Conservation (phyloP, 768 basidiomycete species). For the Leucocoprinus leucothites region DNA sequence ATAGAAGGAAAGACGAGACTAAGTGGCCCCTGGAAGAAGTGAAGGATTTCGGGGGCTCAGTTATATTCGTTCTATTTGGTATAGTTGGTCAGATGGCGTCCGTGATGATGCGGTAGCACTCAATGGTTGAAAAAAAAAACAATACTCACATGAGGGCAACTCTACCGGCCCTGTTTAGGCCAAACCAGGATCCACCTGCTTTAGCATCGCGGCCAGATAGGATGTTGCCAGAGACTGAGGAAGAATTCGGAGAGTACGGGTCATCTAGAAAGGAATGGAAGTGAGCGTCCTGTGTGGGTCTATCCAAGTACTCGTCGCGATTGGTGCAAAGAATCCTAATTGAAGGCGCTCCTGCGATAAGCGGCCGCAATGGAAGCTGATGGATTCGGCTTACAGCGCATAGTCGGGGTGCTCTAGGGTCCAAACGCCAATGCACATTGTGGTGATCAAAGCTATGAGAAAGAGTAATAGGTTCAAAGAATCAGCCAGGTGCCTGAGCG, state of each 20-base stretch:
- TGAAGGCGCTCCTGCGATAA: slow-evolving; percentile 3
- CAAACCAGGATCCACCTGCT: slow-evolving; percentile 85
- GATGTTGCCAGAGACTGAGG: slow-evolving; percentile 31
- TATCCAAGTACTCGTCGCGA: slow-evolving; percentile 68
- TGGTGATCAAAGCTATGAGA: not conserved
- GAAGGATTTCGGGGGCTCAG: slow-evolving; percentile 52
- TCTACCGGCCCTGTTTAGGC: slow-evolving; percentile 60
- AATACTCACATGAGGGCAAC: slow-evolving; percentile 69
- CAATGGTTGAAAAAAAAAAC: not conserved
- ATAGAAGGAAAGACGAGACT: slow-evolving; percentile 63
- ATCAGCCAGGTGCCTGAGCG: not conserved
- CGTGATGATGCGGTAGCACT: no score
- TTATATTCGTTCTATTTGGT: slow-evolving; percentile 75
- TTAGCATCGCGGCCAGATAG: slow-evolving; percentile 72
- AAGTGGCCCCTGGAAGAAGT: slow-evolving; percentile 66
- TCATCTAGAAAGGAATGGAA: slow-evolving; percentile 62
- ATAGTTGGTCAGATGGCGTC: slow-evolving; percentile 10
- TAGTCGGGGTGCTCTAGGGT: slow-evolving; percentile 74
- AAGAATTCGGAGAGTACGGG: not conserved
- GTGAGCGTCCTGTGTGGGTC: slow-evolving; percentile 63
- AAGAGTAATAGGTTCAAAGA: not conserved
- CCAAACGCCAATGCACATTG: slow-evolving; percentile 82
- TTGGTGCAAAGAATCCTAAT: slow-evolving; percentile 71
- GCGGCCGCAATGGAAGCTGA: slow-evolving; percentile 5
- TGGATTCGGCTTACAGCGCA: slow-evolving; percentile 56